Percentiles rank a stretch among this genome's conserved stretches.
phyloP scores from a whole-genome alignment of 805 yeast species.

The Alloascoidea hylecoeti region DNA sequence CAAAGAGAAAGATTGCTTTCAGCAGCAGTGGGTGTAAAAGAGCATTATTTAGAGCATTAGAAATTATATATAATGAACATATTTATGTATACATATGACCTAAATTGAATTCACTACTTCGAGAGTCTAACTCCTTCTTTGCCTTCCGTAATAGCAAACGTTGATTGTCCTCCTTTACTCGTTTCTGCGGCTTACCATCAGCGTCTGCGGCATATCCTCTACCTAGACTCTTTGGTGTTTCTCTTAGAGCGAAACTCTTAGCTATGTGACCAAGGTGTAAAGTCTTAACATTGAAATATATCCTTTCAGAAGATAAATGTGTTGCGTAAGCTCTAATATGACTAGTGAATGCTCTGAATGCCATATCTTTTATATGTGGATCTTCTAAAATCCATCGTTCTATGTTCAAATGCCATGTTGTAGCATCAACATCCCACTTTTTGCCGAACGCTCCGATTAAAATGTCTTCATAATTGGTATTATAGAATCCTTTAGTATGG shows the following conservation, averaged over 20 bases:
- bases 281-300: conserved; percentile 63
- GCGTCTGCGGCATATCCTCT: conserved; percentile 9
- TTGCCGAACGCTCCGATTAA: conserved; percentile 15
- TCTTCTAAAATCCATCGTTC: conserved; percentile 83
- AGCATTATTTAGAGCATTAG: no score
- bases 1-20: no score
- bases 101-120: conserved; percentile 62
- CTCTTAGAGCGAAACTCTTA: conserved; percentile 87
- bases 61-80: no score
- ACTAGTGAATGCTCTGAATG: conserved; percentile 72
- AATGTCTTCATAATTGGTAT: conserved; percentile 31
- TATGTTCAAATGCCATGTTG: conserved; percentile 86
- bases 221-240: conserved; percentile 78
- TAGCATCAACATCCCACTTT: conserved; percentile 86
- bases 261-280: conserved; percentile 95
- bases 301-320: conserved; percentile 70
- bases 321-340: conserved; percentile 95
- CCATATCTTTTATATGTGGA: conserved; percentile 40
- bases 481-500: conserved; percentile 36
- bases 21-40: no score
- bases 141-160: conserved; percentile 71
- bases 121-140: conserved; percentile 45
- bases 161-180: conserved; percentile 51
- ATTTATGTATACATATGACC: no score
- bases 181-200: conserved; percentile 17